These are phyloP conservation scores for Scleroderma citrinum DNA, from an alignment of 768 basidiomycete genomes.

Conservation along the genomic window DNA sequence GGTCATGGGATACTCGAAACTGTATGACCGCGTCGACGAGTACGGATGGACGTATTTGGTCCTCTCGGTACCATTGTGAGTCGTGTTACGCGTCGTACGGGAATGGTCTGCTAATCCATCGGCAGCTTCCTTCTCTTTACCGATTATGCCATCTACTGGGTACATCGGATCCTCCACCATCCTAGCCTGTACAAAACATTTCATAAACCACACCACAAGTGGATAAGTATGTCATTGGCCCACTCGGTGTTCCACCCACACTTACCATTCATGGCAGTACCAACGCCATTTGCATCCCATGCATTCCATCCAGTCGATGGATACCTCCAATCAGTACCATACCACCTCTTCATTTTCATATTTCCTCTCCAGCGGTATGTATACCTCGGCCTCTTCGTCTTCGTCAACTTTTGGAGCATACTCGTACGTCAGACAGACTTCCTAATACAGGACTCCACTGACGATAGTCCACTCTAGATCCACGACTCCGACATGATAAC, in stretches of 20 bases:
- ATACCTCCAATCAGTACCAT: conserved; percentile 89
- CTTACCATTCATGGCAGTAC: conserved; percentile 47
- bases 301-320: conserved; percentile 98
- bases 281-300: conserved; percentile 95
- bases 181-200: conserved; percentile 83
- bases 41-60: conserved; percentile 74
- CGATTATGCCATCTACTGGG: conserved; percentile 93
- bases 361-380: conserved; percentile 86
- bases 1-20: conserved; percentile 72
- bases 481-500: conserved; percentile 99
- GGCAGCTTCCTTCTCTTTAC: conserved; percentile 77
- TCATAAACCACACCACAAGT: conserved; percentile 99
- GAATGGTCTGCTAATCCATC: conserved; percentile 1
- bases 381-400: conserved; percentile 82
- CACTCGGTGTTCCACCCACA: not conserved
- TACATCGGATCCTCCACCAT: conserved; percentile 86
- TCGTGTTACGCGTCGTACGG: conserved; percentile 2
- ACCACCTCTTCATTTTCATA: conserved; percentile 85
- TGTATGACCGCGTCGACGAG: conserved; percentile 75
- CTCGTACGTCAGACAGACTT: conserved; percentile 45
- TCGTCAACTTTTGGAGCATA: conserved; percentile 93
- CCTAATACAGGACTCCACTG: not conserved
- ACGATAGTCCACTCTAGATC: conserved; percentile 51
- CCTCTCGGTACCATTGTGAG: conserved; percentile 65
- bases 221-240: conserved; percentile 70